Conservation (phyloP, 306 rosid species). For the Gastrolobium bilobum region DNA sequence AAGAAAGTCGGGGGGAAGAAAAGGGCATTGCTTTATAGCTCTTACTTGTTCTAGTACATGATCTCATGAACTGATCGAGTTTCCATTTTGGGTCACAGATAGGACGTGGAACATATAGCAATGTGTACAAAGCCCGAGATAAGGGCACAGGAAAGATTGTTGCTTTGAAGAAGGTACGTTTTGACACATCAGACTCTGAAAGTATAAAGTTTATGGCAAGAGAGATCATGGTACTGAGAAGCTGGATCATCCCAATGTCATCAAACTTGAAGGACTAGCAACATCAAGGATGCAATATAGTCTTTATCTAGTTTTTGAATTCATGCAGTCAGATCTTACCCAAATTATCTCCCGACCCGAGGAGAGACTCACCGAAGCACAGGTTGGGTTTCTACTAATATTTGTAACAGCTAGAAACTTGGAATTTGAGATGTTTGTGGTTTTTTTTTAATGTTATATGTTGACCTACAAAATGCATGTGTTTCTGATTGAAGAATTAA, state of each 20-base stretch:
- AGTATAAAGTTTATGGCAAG: conserved; percentile 84
- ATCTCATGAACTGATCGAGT: not conserved
- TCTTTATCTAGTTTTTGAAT: conserved; percentile 70
- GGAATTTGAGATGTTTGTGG: not conserved
- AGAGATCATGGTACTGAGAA: conserved; percentile 65
- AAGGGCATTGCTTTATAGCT: no score
- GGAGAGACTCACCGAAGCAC: conserved; percentile 64
- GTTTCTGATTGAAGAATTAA: not conserved
- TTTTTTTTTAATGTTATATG: not conserved
- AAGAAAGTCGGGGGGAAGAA: no score
- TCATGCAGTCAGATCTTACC: conserved; percentile 64
- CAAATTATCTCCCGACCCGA: conserved; percentile 62
- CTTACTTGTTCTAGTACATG: no score
- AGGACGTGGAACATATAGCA: conserved; percentile 82
- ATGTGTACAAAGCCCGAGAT: conserved; percentile 79
- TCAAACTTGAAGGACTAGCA: conserved; percentile 78
- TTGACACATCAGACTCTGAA: conserved; percentile 74
- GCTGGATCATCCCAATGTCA: conserved; percentile 77
- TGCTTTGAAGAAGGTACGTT: conserved; percentile 82
- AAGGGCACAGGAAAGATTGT: conserved; percentile 66
- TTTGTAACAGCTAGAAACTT: not conserved
- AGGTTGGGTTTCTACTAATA: conserved; percentile 50
- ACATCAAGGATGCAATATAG: conserved; percentile 83
- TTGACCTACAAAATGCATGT: not conserved
- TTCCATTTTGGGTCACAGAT: conserved; percentile 51